A percentile compares a stretch with the other conserved stretches of the same genome.
Evolutionary conservation across 805 yeast species (phyloP).

Genomic region (Saccharomycopsis microspora): DNA sequence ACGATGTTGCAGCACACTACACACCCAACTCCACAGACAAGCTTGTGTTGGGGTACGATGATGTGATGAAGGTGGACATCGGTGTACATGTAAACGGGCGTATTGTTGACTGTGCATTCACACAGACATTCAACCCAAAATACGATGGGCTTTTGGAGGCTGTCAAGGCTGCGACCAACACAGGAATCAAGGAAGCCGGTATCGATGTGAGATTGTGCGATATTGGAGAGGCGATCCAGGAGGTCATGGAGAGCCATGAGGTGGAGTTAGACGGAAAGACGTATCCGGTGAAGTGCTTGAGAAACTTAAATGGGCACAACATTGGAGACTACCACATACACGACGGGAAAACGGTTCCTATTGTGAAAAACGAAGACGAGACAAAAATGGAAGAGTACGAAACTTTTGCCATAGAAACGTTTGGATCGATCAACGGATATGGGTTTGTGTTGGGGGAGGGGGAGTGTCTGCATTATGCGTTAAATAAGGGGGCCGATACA

Average conservation of each 20-base stretch:
- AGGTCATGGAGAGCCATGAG: conserved; percentile 94
- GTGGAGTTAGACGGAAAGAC: conserved; percentile 81
- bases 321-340: conserved; percentile 79
- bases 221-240: conserved; percentile 92
- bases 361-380: conserved; percentile 83
- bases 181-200: conserved; percentile 89
- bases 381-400: conserved; percentile 99
- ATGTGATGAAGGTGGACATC: conserved; percentile 92
- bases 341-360: conserved; percentile 94
- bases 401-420: conserved; percentile 95
- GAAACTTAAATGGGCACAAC: conserved; percentile 91
- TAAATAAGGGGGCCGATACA: conserved; percentile 37
- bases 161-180: conserved; percentile 85
- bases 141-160: conserved; percentile 76
- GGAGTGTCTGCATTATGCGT: conserved; percentile 90
- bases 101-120: conserved; percentile 92
- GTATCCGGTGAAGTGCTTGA: conserved; percentile 76
- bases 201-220: conserved; percentile 92
- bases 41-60: conserved; percentile 68
- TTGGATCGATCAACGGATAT: conserved; percentile 83
- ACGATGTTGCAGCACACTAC: conserved; percentile 95
- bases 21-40: conserved; percentile 95
- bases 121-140: conserved; percentile 74
- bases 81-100: conserved; percentile 95
- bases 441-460: conserved; percentile 83